These are phyloP conservation scores for Colletotrichum plurivorum DNA, from an alignment of 2,329 filamentous ascomycete genomes.

Conservation along the genomic window DNA sequence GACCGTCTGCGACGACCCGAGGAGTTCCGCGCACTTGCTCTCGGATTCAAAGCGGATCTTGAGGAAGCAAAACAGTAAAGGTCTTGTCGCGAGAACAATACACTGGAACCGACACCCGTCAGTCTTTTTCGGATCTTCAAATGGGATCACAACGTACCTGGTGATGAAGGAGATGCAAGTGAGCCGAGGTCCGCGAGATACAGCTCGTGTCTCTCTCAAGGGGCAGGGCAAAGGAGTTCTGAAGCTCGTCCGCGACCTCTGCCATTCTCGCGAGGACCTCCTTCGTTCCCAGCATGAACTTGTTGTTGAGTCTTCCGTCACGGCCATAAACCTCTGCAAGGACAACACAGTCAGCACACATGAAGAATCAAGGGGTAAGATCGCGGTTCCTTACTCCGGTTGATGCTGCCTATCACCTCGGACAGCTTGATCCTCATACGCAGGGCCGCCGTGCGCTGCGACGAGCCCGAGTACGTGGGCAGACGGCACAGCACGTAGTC, in stretches of 20 bases:
- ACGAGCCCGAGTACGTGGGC: constrained; percentile 47
- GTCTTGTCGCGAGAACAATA: constrained; percentile 51
- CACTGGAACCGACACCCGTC: constrained; percentile 40
- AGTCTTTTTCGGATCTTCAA: too few relatives aligned
- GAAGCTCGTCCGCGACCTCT: constrained; percentile 48
- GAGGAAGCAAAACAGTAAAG: constrained; percentile 49
- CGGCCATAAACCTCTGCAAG: constrained; percentile 48
- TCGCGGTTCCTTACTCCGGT: constrained; percentile 43
- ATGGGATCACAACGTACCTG: constrained; percentile 44
- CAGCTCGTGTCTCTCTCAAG: constrained; percentile 50
- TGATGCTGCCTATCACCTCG: constrained; percentile 48
- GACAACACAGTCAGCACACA: neutral
- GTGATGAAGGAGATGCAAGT: constrained; percentile 51
- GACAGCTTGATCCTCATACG: constrained; percentile 52
- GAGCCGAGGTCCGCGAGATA: constrained; percentile 49
- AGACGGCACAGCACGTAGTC: constrained; percentile 63
- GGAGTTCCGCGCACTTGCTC: constrained; percentile 45
- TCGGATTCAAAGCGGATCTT: constrained; percentile 49
- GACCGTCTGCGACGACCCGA: constrained; percentile 55
- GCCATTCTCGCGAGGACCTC: constrained; percentile 48
- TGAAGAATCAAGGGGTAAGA: too few relatives aligned
- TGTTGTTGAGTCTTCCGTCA: constrained; percentile 48
- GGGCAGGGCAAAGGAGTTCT: constrained; percentile 47
- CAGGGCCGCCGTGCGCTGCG: constrained; percentile 46
- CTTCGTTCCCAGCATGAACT: constrained; percentile 50